Evolutionary conservation across 176 grass and related monocot genomes (phyloP).

Genomic region (Avena insularis): DNA sequence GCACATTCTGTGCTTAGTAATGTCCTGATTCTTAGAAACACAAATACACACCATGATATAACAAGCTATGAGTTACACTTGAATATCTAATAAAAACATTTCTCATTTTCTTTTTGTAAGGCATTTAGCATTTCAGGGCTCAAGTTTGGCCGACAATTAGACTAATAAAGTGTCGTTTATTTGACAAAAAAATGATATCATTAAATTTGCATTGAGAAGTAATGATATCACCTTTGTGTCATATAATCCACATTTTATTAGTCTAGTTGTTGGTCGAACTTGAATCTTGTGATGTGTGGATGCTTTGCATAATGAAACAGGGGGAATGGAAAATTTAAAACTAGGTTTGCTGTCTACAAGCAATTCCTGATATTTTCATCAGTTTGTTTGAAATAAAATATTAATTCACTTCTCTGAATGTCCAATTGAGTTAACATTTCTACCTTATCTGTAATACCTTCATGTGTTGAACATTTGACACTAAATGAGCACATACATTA

Average conservation of each 20-base stretch:
- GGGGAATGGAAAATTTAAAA: neutral
- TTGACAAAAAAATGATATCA: neutral
- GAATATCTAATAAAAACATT: neutral
- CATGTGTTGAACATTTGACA: neutral
- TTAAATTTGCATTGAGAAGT: neutral
- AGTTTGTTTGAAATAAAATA: neutral
- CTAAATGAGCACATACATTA: neutral
- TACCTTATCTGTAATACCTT: too few relatives aligned
- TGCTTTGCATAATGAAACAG: neutral
- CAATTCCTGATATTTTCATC: neutral
- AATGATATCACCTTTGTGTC: slow-evolving; percentile 11
- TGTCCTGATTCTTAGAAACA: neutral
- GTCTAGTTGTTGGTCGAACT: slow-evolving; percentile 33
- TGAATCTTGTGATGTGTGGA: slow-evolving; percentile 18
- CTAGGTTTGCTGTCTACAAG: neutral
- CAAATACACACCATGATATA: neutral
- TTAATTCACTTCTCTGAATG: neutral
- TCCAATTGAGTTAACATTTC: neutral
- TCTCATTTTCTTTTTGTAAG: neutral
- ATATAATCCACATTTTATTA: slow-evolving; percentile 18
- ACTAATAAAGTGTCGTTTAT: slow-evolving; percentile 2
- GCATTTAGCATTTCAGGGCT: neutral
- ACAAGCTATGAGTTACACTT: neutral
- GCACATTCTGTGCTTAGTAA: neutral
- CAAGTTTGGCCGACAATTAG: slow-evolving; percentile 26